phyloP scores from a whole-genome alignment of 805 yeast species.

The Jamesozyma piceae region DNA sequence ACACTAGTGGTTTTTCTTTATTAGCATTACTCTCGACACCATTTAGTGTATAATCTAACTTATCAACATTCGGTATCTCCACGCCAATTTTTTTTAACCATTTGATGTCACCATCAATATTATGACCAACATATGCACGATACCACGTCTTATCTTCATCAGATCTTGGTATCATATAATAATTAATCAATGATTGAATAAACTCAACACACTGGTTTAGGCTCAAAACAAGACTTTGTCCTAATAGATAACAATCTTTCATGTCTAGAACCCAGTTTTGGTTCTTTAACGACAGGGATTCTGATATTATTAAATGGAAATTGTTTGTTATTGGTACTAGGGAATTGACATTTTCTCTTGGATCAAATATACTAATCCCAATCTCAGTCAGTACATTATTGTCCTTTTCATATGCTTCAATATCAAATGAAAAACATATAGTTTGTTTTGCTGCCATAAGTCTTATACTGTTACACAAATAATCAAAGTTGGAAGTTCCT shows the following conservation, averaged over 20 bases:
- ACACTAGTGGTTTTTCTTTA: conserved; percentile 6
- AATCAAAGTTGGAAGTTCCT: conserved; percentile 13
- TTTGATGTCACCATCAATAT: conserved; percentile 43
- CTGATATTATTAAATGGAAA: conserved; percentile 39
- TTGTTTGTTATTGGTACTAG: conserved; percentile 35
- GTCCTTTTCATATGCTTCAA: conserved; percentile 47
- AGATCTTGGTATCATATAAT: conserved; percentile 31
- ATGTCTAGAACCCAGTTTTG: conserved; percentile 49
- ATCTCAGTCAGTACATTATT: conserved; percentile 42
- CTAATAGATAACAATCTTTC: conserved; percentile 41
- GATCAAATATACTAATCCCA: conserved; percentile 50
- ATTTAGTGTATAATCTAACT: conserved; percentile 3
- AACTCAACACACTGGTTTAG: conserved; percentile 31
- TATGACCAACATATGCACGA: conserved; percentile 51
- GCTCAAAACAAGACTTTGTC: conserved; percentile 37
- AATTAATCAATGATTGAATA: conserved; percentile 36
- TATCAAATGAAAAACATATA: conserved; percentile 41
- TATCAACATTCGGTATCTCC: conserved; percentile 30
- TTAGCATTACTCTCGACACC: background rate
- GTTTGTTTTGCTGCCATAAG: conserved; percentile 18
- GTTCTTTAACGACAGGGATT: conserved; percentile 36
- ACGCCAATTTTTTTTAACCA: conserved; percentile 44
- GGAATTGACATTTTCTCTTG: conserved; percentile 35
- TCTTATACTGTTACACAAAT: conserved; percentile 16
- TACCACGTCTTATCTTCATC: conserved; percentile 16